Evolutionary conservation across 1,284 basidiomycete species (phyloP).

Genomic region (Neonothopanus nambi): DNA sequence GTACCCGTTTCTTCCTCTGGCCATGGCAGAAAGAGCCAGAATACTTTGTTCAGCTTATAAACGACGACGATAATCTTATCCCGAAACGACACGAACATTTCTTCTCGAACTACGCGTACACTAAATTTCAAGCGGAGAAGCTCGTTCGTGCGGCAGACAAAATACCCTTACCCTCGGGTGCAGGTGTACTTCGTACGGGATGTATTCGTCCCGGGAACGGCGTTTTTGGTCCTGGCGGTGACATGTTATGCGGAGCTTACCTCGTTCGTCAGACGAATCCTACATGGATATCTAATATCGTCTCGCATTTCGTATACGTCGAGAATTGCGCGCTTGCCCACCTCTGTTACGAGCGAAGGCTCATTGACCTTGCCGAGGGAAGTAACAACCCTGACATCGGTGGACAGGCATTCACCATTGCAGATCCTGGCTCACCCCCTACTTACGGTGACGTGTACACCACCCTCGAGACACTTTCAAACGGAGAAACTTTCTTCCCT

Average conservation of each 20-base stretch:
- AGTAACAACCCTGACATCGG: conserved; percentile 60
- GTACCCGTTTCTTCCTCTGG: conserved; percentile 63
- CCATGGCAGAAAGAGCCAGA: conserved; percentile 65
- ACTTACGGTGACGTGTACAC: conserved; percentile 64
- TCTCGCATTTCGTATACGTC: conserved; percentile 69
- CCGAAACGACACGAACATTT: conserved; percentile 55
- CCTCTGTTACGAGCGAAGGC: conserved; percentile 68
- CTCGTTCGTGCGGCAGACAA: conserved; percentile 58
- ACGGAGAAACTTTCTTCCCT: conserved; percentile 53
- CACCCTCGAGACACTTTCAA: conserved; percentile 47
- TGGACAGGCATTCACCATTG: conserved; percentile 64
- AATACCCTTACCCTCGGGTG: conserved; percentile 31
- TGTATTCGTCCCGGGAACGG: conserved; percentile 75
- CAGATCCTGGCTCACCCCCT: conserved; percentile 60
- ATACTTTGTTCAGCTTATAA: conserved; percentile 56
- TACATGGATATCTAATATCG: conserved; percentile 55
- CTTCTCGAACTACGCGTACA: conserved; percentile 70
- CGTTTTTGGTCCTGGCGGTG: conserved; percentile 71
- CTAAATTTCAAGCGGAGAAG: conserved; percentile 55
- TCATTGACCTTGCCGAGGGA: conserved; percentile 45
- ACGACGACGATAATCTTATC: conserved; percentile 51
- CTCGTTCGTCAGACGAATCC: conserved; percentile 59
- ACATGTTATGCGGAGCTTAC: conserved; percentile 62
- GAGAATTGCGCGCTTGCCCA: conserved; percentile 74
- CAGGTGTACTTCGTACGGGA: conserved; percentile 55